These are phyloP conservation scores for Macaranga tanarius DNA, from an alignment of 441 rosid genomes.

Conservation along the genomic window DNA sequence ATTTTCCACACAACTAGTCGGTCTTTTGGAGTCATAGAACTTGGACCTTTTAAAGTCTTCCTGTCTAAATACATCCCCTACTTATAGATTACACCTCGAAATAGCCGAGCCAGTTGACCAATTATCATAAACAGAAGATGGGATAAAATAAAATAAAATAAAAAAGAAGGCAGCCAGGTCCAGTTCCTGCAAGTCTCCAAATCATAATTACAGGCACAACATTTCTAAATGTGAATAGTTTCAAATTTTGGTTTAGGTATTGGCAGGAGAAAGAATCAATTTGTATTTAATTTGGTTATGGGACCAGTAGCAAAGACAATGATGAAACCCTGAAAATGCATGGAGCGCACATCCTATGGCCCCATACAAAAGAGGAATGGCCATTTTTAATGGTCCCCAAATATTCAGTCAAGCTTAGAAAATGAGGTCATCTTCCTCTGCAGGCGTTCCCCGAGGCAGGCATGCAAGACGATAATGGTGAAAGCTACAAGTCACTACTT, in stretches of 20 bases:
- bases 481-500: conserved; percentile 21
- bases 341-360: conserved; percentile 10
- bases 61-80: neutral
- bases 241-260: neutral
- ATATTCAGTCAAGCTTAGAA: conserved; percentile 7
- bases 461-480: conserved; percentile 17
- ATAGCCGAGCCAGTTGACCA: too few species aligned
- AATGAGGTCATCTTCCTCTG: conserved; percentile 8
- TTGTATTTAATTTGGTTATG: neutral
- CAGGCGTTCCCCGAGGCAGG: conserved; percentile 11
- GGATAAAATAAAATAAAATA: too few species aligned
- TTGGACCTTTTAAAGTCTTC: neutral
- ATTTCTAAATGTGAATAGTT: neutral
- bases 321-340: conserved; percentile 11
- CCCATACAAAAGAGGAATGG: neutral
- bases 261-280: neutral
- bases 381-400: conserved; percentile 20
- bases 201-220: neutral
- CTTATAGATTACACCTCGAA: too few species aligned
- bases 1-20: neutral
- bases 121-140: too few species aligned
- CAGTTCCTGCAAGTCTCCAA: too few species aligned
- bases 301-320: conserved; percentile 23
- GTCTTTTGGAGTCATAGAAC: neutral
- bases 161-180: too few species aligned